Conservation (phyloP, 176 grass and related monocot genomes). For the Carex scoparia region DNA sequence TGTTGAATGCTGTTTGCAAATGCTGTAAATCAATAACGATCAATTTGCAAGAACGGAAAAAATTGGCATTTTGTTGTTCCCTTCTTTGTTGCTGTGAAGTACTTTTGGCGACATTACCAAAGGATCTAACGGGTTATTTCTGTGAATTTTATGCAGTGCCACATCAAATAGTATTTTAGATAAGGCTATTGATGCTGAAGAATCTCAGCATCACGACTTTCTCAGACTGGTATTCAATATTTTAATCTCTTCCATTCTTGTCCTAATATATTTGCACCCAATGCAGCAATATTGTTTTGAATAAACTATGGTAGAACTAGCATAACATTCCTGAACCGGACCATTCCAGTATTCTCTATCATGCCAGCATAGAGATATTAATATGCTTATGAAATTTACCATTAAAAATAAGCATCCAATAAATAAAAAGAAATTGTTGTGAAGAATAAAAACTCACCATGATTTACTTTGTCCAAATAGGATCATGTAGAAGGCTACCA, state of each 20-base stretch:
- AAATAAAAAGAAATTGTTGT: not conserved
- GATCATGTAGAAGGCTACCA: conserved; percentile 96
- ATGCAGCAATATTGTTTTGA: not conserved
- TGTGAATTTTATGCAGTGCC: conserved; percentile 48
- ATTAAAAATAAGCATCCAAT: not conserved
- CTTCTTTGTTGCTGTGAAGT: not conserved
- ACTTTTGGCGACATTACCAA: not conserved
- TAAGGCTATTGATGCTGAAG: conserved; percentile 69
- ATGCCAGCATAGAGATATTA: not conserved
- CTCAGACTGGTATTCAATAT: conserved; percentile 64
- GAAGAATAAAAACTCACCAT: not conserved
- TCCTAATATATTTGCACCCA: not conserved
- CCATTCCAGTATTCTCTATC: not conserved
- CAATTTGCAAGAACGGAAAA: not conserved
- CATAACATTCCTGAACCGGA: not conserved
- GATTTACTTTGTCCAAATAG: conserved; percentile 27
- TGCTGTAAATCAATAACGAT: not conserved
- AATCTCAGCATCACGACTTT: conserved; percentile 74
- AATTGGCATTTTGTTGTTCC: not conserved
- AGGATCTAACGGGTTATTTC: not conserved
- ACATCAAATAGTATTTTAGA: conserved; percentile 77
- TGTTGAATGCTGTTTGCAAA: not conserved
- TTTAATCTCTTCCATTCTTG: not conserved
- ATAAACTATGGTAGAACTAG: not conserved
- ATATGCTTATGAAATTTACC: not conserved